These are phyloP conservation scores for Phytophthora citrophthora DNA, from an alignment of 352 stramenopile species.

Conservation along the genomic window DNA sequence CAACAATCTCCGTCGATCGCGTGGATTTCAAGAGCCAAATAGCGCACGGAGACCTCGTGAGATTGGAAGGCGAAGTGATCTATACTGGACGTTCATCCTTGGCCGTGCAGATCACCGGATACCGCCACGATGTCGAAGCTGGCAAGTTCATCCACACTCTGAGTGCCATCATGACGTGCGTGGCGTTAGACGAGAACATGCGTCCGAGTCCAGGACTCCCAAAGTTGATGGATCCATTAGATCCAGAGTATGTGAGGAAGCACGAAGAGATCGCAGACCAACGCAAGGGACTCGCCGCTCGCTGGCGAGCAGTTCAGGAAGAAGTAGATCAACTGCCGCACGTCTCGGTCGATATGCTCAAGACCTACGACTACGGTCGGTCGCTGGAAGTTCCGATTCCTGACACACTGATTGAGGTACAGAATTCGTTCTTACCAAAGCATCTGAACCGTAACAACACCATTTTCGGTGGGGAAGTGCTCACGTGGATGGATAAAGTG, in stretches of 20 bases:
- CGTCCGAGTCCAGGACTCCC: constrained; percentile 38
- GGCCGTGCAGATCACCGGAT: constrained; percentile 45
- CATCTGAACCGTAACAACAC: constrained; percentile 81
- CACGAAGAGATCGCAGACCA: constrained; percentile 41
- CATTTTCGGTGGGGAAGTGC: constrained; percentile 75
- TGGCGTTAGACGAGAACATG: constrained; percentile 51
- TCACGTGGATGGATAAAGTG: constrained; percentile 76
- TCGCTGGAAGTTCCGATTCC: too few species aligned
- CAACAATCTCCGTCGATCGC: constrained; percentile 53
- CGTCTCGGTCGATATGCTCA: too few species aligned
- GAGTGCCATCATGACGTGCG: constrained; percentile 54
- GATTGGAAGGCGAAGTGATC: constrained; percentile 47
- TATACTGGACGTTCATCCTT: constrained; percentile 50
- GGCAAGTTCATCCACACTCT: constrained; percentile 46
- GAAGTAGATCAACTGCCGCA: constrained; percentile 40
- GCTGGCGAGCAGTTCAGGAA: constrained; percentile 43
- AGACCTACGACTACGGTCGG: too few species aligned
- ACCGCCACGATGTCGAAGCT: constrained; percentile 38
- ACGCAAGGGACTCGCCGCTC: constrained; percentile 36
- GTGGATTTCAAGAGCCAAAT: constrained; percentile 48
- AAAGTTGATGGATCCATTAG: constrained; percentile 36
- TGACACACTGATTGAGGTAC: background rate
- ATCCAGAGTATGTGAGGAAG: constrained; percentile 32
- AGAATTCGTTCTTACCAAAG: constrained; percentile 41
- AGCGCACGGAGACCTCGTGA: constrained; percentile 52